Evolutionary conservation across 345 rosid genomes (phyloP), one percentile per base, ranked within the genome.

Genomic region (Limnanthes douglasii): DNA sequence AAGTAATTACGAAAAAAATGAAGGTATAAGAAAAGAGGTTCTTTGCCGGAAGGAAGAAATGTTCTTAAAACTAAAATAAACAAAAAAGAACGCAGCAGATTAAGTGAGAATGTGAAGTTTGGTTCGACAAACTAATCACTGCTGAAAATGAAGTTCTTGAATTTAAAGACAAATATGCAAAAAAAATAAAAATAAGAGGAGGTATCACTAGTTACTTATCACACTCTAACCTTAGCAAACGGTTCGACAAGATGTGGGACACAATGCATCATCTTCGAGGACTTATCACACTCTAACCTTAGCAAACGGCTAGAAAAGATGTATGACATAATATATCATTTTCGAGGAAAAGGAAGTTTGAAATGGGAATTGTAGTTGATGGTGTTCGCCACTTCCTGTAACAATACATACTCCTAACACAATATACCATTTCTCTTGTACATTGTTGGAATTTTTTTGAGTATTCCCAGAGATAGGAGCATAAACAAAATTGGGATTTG

Each of bases 21-120:
- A 35, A 0, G 17, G 38, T 11, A 5, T 43, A 28, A 40, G 36
- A 18, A 10, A 29, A 46, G 13, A 51, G 18, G 48, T 49, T 58
- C 7, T 36, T 20, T 37, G 53, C 53, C n/a, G n/a, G n/a, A n/a
- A 0, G 41, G 36, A 36, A 45, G 37, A 40, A 48, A 25, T 11
- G 53, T 51, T 37, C 10, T 44, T 23, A 24, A 37, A 25, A 39
- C 27, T 16, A 27, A 37, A 37, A 28, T 32, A 15, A 31, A 13
- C 10, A 38, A 18, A 38, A 53, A 16, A 44, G 32, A 45, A 53
- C 34, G 7, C 37, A 53, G 19, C 39, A 15, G 24, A 15, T 26
- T 15, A 25, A 41, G 2, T 15, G 39, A 30, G 34, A 23, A 8
- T 44, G 51, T 18, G 33, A 37, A 3, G 15, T 5, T n/a, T 51